Percentiles rank a stretch among this genome's conserved stretches.
phyloP scores from a whole-genome alignment of 805 yeast species.

The Yarrowia deformans region DNA sequence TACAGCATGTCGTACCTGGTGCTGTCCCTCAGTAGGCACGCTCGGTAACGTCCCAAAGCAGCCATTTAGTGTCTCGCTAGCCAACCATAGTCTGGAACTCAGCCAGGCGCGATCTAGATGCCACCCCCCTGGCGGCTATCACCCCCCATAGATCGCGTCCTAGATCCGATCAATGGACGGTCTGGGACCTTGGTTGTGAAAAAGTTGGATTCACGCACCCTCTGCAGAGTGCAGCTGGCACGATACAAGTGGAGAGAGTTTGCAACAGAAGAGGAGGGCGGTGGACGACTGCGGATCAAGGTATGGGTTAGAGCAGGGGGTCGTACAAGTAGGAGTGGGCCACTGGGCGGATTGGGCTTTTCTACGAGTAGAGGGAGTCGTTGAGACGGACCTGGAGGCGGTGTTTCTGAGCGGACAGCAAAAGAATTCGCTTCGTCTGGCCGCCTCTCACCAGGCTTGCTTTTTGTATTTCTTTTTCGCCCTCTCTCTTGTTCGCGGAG shows the following conservation, averaged over 20 bases:
- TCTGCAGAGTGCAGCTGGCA: slow-evolving; percentile 23
- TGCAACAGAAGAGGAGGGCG: background rate
- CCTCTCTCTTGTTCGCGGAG: slow-evolving; percentile 1
- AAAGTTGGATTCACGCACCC: slow-evolving; percentile 18
- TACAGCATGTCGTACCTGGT: no score
- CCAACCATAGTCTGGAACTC: no score
- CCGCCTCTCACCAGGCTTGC: no score
- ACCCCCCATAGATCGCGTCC: background rate
- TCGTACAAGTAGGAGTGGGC: background rate
- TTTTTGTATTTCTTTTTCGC: background rate
- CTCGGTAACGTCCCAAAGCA: slow-evolving; percentile 4
- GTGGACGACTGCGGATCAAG: no score
- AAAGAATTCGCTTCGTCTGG: no score
- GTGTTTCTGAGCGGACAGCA: no score
- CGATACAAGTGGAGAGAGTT: slow-evolving; percentile 28
- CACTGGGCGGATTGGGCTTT: background rate
- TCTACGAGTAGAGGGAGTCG: no score
- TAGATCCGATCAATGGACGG: slow-evolving; percentile 13
- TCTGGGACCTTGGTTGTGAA: slow-evolving; percentile 1
- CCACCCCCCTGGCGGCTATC: background rate
- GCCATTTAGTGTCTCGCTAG: background rate
- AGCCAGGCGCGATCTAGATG: background rate
- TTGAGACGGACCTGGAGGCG: no score
- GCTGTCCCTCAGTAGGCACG: no score
- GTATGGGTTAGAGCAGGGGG: no score